Evolutionary conservation across 352 stramenopile species (phyloP).

Genomic region (Detonula confervacea): DNA sequence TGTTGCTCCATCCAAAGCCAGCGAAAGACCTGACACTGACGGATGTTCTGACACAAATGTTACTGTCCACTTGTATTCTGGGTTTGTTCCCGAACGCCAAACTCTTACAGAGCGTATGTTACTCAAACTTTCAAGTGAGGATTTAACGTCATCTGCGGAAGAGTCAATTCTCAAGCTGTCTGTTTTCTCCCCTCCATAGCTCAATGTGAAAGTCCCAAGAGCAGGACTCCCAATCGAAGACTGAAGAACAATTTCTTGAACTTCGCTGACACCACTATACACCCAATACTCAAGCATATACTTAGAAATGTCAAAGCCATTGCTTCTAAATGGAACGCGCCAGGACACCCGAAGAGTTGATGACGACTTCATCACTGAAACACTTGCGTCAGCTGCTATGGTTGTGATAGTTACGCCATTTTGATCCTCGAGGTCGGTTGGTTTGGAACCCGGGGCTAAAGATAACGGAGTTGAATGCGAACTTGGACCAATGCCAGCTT

Average conservation of each 20-base stretch:
- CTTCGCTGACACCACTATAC: conserved; percentile 56
- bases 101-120: conserved; percentile 90
- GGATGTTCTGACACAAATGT: conserved; percentile 88
- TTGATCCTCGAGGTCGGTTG: conserved; percentile 63
- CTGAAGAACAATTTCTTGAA: conserved; percentile 72
- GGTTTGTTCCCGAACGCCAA: conserved; percentile 68
- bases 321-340: conserved; percentile 59
- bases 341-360: conserved; percentile 81
- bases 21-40: conserved; percentile 39
- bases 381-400: conserved; percentile 51
- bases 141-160: conserved; percentile 89
- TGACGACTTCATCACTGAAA: conserved; percentile 76
- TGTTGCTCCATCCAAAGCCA: conserved; percentile 49
- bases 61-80: conserved; percentile 86
- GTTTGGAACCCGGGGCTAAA: conserved; percentile 66
- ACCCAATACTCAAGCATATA: conserved; percentile 87
- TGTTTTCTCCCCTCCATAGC: conserved; percentile 90
- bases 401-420: conserved; percentile 69
- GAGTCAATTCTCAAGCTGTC: conserved; percentile 91
- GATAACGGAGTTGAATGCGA: conserved; percentile 53
- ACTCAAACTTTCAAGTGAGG: conserved; percentile 89
- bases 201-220: conserved; percentile 90
- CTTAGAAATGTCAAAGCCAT: conserved; percentile 73
- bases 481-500: conserved; percentile 74
- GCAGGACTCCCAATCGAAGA: conserved; percentile 42